phyloP scores from a whole-genome alignment of 306 rosid genomes.

The Lablab purpureus region DNA sequence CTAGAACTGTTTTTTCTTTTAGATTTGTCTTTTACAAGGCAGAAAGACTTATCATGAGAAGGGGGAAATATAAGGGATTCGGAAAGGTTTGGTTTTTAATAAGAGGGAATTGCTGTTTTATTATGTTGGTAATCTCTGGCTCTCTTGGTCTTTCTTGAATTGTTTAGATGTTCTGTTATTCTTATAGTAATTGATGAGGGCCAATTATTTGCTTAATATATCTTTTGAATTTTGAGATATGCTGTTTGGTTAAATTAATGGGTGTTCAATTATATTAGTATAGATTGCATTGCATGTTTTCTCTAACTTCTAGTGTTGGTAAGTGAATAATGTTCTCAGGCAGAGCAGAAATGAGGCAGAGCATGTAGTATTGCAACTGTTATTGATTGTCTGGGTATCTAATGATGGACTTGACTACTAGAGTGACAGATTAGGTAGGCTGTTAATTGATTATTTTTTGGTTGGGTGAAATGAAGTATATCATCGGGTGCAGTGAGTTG shows the following conservation, averaged over 20 bases:
- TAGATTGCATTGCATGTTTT: not conserved
- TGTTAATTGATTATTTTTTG: not conserved
- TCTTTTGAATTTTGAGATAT: not conserved
- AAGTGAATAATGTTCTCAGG: slow-evolving; percentile 1
- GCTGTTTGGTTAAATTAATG: not conserved
- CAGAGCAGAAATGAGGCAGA: not conserved
- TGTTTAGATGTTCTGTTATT: not conserved
- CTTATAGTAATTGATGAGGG: slow-evolving; percentile 8
- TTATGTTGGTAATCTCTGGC: slow-evolving; percentile 7
- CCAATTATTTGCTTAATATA: not conserved
- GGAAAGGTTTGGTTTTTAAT: not conserved
- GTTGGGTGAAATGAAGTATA: not conserved
- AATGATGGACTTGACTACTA: not conserved
- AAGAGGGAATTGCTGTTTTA: slow-evolving; percentile 11
- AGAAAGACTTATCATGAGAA: slow-evolving; percentile 27
- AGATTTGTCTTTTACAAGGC: slow-evolving; percentile 39
- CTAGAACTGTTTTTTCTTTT: not conserved
- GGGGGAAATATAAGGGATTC: not conserved
- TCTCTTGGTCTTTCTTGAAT: slow-evolving; percentile 1
- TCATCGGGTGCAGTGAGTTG: not conserved
- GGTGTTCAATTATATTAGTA: not conserved
- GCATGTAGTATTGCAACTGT: not conserved
- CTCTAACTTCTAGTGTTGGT: not conserved
- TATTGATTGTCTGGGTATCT: not conserved
- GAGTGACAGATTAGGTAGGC: not conserved